Evolutionary conservation across 2,329 filamentous ascomycete genomes (phyloP), one percentile per base, ranked within the genome.

Genomic region (Phyllosticta citribraziliensis): DNA sequence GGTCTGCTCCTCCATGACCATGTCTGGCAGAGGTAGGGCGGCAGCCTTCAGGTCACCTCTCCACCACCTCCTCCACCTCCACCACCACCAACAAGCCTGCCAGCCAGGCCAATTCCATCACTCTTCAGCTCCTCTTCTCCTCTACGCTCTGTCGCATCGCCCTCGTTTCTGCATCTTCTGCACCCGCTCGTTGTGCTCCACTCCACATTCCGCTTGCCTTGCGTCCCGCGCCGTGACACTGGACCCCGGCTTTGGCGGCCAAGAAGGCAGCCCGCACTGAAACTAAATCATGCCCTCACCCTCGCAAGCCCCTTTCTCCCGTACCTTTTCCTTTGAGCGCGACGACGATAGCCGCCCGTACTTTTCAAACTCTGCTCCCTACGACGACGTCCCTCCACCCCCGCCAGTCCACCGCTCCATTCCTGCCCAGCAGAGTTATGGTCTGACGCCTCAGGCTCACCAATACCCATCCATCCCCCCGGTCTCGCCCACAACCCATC

Each of bases 251-350:
- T 54, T 30, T 30, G 57, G 52, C 52, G 55, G 58, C 58, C 58
- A 61, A 61, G 33, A 40, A 40, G 58, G 58, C 58, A 61, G 24
- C 58, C 58, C 58, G 40, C 54, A 52, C 52, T 61, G 58, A 61
- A 61, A 61, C 53, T 27, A 50, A 53, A 61, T 53, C 55, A 61
- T 61, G 58, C 12, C 58, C 50, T 56, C 53, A 53, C 12, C 58
- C 50, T 56, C 53, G 19, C 58, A 61, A 56, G 53, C 58, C 55
- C 58, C 58, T 56, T 61, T 56, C 30, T 54, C 8, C 25, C 52
- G 54, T 20, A 53, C 22, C 58, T 61, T 56, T 54, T 61, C 58
- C 47, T 56, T 47, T 54, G 58, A 61, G 33, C 52, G 35, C 35
- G 58, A 52, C 58, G 58, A 60, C 54, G 52, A 53, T 20, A 40